A percentile compares a stretch with the other conserved stretches of the same genome.
phyloP scores from a whole-genome alignment of 441 rosid species.

The Metrosideros polymorpha region DNA sequence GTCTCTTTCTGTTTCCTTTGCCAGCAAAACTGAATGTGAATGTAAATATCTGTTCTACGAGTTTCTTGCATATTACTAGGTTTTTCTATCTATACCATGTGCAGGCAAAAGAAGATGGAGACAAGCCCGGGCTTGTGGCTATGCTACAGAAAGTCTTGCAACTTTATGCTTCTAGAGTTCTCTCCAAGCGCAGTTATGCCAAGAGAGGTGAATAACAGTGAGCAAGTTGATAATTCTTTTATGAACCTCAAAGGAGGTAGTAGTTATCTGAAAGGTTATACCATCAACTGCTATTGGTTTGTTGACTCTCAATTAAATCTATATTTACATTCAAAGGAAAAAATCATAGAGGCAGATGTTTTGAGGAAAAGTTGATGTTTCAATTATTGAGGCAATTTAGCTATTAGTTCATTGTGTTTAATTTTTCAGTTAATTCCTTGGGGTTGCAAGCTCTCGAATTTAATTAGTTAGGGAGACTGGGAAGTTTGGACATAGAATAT shows the following conservation, averaged over 20 bases:
- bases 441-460: background rate
- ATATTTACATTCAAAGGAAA: background rate
- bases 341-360: background rate
- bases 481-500: background rate
- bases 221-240: background rate
- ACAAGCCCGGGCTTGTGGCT: slow-evolving; percentile 86
- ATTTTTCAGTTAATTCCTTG: background rate
- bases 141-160: slow-evolving; percentile 92
- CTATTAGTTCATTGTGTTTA: background rate
- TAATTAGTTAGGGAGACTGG: background rate
- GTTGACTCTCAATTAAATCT: background rate
- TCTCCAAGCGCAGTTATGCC: slow-evolving; percentile 88
- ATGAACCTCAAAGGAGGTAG: background rate
- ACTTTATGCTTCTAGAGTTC: slow-evolving; percentile 68
- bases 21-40: background rate
- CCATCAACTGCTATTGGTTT: background rate
- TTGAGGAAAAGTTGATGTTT: background rate
- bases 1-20: background rate
- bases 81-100: background rate
- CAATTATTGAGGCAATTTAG: background rate
- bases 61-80: background rate
- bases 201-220: slow-evolving; percentile 49
- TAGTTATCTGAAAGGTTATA: background rate
- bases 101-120: slow-evolving; percentile 83
- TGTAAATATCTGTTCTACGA: background rate